Conservation (phyloP, 202 grass and related monocot species). For the Hordeum pubiflorum region DNA sequence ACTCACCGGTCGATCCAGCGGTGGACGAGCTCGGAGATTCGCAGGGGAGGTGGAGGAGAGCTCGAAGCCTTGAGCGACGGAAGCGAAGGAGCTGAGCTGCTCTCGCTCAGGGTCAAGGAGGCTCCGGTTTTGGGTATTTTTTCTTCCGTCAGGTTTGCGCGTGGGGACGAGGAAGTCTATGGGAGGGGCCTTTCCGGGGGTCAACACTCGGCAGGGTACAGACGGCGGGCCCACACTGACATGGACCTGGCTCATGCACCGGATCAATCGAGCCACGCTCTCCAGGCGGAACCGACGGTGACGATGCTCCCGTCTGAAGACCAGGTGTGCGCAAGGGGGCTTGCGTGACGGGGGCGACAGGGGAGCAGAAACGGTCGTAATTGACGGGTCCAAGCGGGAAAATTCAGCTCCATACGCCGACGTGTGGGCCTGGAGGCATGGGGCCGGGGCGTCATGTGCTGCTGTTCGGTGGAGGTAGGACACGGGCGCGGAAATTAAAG, state of each 20-base stretch:
- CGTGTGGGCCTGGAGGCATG: rapidly evolving
- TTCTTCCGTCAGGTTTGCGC: constrained; percentile 25
- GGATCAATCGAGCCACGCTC: rapidly evolving
- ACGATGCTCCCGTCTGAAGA: rapidly evolving
- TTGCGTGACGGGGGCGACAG: not conserved
- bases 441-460: not conserved
- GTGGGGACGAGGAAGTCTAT: constrained; percentile 38
- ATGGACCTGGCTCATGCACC: not conserved
- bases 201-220: constrained; percentile 32
- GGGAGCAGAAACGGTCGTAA: constrained; percentile 1
- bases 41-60: not conserved
- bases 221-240: not conserved
- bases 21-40: not conserved
- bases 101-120: not conserved
- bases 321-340: not conserved
- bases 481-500: constrained; percentile 5
- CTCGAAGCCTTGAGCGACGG: constrained; percentile 1
- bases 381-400: not conserved
- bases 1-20: constrained; percentile 18
- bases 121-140: not conserved
- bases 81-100: constrained; percentile 13
- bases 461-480: not conserved
- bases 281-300: not conserved
- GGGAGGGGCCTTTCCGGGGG: constrained; percentile 11
- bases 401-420: not conserved